phyloP scores from a whole-genome alignment of 2,329 filamentous ascomycete genomes.

The Neopestalotiopsis sp. region DNA sequence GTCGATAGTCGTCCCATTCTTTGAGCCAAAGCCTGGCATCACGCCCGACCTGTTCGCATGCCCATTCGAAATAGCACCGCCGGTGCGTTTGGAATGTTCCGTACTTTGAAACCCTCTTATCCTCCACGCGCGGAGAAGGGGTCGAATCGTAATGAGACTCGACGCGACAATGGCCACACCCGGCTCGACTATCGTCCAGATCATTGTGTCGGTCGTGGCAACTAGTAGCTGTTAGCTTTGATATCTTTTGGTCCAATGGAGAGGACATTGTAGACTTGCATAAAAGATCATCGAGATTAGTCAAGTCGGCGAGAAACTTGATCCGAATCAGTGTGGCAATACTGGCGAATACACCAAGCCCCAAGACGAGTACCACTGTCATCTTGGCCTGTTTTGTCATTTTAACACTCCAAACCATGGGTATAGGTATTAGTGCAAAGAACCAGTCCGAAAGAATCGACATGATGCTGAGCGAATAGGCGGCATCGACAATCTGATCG shows the following conservation, averaged over 20 bases:
- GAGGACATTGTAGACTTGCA: conserved; percentile 42
- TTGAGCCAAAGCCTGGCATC: conserved; percentile 42
- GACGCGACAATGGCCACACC: conserved; percentile 61
- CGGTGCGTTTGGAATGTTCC: conserved; percentile 39
- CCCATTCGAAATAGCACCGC: conserved; percentile 26
- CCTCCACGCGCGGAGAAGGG: conserved; percentile 54
- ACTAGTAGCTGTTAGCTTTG: conserved; percentile 35
- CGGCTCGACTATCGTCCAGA: conserved; percentile 64
- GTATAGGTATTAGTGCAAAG: conserved; percentile 58
- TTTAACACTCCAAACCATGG: conserved; percentile 60
- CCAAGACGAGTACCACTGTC: conserved; percentile 56
- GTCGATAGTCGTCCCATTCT: conserved; percentile 44
- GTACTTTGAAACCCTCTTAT: conserved; percentile 53
- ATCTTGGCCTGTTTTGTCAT: conserved; percentile 58
- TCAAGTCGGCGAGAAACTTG: conserved; percentile 52
- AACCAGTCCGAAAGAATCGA: conserved; percentile 60
- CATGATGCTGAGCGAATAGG: conserved; percentile 58
- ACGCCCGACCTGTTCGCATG: conserved; percentile 34
- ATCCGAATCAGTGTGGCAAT: conserved; percentile 59
- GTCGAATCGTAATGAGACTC: conserved; percentile 60
- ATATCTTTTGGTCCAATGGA: not conserved
- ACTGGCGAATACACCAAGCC: conserved; percentile 59
- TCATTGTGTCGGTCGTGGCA: conserved; percentile 56
- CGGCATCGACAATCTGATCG: conserved; percentile 51
- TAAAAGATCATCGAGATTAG: conserved; percentile 51